These are phyloP conservation scores for Kingdonia uniflora DNA, from an alignment of 164 flowering plant genomes.

Conservation along the genomic window DNA sequence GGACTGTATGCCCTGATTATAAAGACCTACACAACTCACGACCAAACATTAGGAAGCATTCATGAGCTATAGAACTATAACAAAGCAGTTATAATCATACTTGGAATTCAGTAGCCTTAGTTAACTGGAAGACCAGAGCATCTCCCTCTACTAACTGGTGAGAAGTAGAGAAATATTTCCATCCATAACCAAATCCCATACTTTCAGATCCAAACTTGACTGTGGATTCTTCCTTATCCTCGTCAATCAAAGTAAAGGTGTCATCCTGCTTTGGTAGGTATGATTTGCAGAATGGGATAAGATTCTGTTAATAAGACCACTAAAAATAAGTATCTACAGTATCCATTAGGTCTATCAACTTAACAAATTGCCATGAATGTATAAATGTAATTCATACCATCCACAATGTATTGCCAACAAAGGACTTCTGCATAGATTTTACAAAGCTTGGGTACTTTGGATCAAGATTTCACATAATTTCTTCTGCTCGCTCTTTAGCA, in stretches of 20 bases:
- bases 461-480: slow-evolving; percentile 15
- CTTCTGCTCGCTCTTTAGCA: slow-evolving; percentile 32
- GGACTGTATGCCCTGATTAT: too few species aligned
- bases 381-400: too few species aligned
- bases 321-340: neutral
- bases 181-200: neutral
- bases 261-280: neutral
- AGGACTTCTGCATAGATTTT: neutral
- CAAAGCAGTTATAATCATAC: too few species aligned
- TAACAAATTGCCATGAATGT: too few species aligned
- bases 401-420: too few species aligned
- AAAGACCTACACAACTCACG: too few species aligned
- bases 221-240: neutral
- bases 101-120: too few species aligned
- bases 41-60: too few species aligned
- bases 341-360: too few species aligned
- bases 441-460: slow-evolving; percentile 1
- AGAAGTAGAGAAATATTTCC: neutral
- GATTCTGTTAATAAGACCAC: neutral
- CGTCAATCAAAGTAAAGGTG: neutral
- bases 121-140: neutral
- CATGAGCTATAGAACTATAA: too few species aligned
- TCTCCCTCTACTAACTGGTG: neutral
- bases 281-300: neutral
- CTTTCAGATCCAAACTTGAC: neutral